Evolutionary conservation across 2,329 filamentous ascomycete species (phyloP), one percentile per base, ranked within the genome.

Genomic region (Juglanconis juglandina): DNA sequence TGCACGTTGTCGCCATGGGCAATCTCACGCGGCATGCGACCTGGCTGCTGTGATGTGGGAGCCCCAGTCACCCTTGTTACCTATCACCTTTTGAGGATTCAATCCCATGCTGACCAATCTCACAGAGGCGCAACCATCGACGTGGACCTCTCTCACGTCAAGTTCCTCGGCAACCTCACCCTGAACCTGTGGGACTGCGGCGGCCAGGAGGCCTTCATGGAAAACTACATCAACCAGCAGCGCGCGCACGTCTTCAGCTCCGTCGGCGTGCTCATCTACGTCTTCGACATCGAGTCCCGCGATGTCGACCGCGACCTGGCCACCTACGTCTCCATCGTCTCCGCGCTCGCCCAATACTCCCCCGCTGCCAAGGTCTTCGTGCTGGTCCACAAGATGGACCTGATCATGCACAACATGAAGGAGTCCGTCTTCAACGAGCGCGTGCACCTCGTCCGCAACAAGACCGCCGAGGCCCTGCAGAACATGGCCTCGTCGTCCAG

Each of bases 131-230:
- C 95, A 1, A 99, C 95, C 11, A 98, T 99, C 72, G 95, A 99
- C 73, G 95, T 99, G 63, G 95, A 99, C 76, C 90, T 98, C 70
- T 97, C 92, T 64, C 95, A 97, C 77, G 95, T 98, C 76, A 96
- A 96, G 75, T 99, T 99, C 78, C 90, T 99, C 78, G 95, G 95
- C 56, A 98, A 98, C 75, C 81, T 99, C 56, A 97, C 95, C 57
- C 84, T 99, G 68, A 98, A 99, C 76, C 85, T 99, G 17, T 99
- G 95, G 95, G 95, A 99, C 77, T 99, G 95, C 74, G 95, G 95
- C 78, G 95, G 94, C 61, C 95, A 99, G 80, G 95, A 98, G 76
- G 94, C 94, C 42, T 99, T 99, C 73, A 96, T 96, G 82, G 95
- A 98, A 72, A 97, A 96, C 75, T 99, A 98, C 78, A 88, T 99